Percentiles rank a stretch among this genome's conserved stretches.
Conservation (phyloP, 768 basidiomycete genomes). For the Pisolithus marmoratus region DNA sequence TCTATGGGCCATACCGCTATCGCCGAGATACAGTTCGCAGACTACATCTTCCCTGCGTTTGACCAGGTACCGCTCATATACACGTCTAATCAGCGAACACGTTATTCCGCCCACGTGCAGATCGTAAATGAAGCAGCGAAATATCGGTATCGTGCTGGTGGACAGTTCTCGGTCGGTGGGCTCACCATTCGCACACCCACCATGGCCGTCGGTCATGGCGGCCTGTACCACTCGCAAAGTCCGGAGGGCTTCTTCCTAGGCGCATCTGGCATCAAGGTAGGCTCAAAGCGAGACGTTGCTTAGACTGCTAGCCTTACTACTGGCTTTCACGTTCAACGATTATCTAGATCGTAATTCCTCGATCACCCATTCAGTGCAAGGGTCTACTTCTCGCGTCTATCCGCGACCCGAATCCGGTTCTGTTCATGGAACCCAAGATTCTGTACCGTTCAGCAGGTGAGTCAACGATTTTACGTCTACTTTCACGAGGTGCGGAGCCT, state of each 20-base stretch:
- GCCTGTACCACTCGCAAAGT: constrained; percentile 90
- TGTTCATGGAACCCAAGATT: constrained; percentile 95
- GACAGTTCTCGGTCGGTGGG: constrained; percentile 74
- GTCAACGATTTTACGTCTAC: neutral
- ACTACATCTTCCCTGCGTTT: constrained; percentile 92
- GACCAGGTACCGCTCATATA: constrained; percentile 60
- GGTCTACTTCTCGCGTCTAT: constrained; percentile 83
- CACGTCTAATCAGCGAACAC: neutral
- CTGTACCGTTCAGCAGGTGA: constrained; percentile 84
- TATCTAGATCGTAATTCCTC: constrained; percentile 73
- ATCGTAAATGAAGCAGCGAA: constrained; percentile 96
- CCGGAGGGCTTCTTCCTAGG: constrained; percentile 95
- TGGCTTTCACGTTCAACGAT: neutral
- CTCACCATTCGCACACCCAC: constrained; percentile 82
- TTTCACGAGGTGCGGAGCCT: constrained; percentile 3
- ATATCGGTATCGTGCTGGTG: constrained; percentile 84
- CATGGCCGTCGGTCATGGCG: constrained; percentile 92
- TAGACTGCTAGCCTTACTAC: neutral
- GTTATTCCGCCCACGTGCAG: constrained; percentile 31
- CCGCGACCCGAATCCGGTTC: constrained; percentile 87
- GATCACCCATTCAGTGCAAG: constrained; percentile 94
- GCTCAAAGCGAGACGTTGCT: neutral
- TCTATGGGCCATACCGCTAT: constrained; percentile 93
- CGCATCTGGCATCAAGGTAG: constrained; percentile 81
- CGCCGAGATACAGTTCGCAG: constrained; percentile 88